Conservation (phyloP, 2,329 filamentous ascomycete species). For the Curvularia verruculosa region DNA sequence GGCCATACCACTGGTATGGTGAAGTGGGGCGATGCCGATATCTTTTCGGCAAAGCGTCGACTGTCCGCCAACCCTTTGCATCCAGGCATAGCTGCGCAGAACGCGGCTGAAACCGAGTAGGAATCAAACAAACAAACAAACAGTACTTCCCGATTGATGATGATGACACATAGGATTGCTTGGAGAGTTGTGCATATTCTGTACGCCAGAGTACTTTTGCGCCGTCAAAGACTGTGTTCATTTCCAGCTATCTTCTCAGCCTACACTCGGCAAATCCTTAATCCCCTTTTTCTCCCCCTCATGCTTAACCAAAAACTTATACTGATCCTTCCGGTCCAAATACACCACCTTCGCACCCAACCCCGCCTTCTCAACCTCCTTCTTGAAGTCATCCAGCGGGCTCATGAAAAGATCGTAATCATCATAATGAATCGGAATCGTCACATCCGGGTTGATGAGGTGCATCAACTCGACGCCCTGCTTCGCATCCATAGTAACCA, state of each 20-base stretch:
- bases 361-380: conserved; percentile 60
- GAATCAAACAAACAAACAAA: background rate
- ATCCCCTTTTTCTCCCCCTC: conserved; percentile 13
- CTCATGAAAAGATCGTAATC: conserved; percentile 64
- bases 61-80: background rate
- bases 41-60: background rate
- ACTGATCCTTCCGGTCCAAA: conserved; percentile 65
- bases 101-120: background rate
- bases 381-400: conserved; percentile 65
- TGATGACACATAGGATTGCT: background rate
- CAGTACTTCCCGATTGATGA: background rate
- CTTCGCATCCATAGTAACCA: conserved; percentile 63
- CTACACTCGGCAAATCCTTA: background rate
- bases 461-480: conserved; percentile 67
- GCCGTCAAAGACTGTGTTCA: background rate
- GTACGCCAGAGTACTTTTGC: background rate
- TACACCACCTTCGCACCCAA: conserved; percentile 63
- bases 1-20: background rate
- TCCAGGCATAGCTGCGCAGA: background rate
- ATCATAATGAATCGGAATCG: conserved; percentile 57
- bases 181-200: background rate
- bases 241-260: conserved; percentile 1
- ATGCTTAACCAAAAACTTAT: conserved; percentile 58
- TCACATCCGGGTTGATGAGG: conserved; percentile 66
- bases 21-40: background rate